Percentiles rank a stretch among this genome's conserved stretches.
Conservation (phyloP, 805 yeast genomes). For the Groenewaldozyma tartarivorans region DNA sequence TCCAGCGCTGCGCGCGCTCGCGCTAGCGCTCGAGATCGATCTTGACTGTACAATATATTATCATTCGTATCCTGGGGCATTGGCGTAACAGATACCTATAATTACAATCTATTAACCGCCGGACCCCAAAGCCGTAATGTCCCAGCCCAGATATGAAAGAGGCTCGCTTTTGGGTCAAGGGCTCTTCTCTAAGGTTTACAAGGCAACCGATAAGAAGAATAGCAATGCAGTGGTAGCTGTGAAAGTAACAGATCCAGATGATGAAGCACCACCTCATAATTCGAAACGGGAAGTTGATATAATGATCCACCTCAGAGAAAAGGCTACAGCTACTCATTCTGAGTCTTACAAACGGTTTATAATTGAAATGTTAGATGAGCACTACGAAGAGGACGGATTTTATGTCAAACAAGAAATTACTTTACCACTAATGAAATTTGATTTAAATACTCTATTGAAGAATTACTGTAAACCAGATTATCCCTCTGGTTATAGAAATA, state of each 20-base stretch:
- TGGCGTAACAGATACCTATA: too few relatives aligned
- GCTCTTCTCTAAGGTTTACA: slow-evolving; percentile 34
- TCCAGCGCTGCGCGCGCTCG: too few relatives aligned
- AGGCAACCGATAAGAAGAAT: slow-evolving; percentile 14
- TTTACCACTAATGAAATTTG: slow-evolving; percentile 32
- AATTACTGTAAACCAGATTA: slow-evolving; percentile 27
- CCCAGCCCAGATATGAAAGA: too few relatives aligned
- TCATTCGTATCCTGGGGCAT: too few relatives aligned
- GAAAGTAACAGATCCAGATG: slow-evolving; percentile 41
- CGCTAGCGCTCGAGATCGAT: too few relatives aligned
- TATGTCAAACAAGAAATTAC: slow-evolving; percentile 28
- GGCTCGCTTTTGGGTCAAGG: slow-evolving; percentile 32
- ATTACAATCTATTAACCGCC: too few relatives aligned
- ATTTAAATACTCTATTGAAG: slow-evolving; percentile 30
- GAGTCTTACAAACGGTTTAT: neutral
- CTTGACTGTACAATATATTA: too few relatives aligned
- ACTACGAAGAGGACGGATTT: slow-evolving; percentile 22
- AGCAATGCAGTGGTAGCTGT: slow-evolving; percentile 32
- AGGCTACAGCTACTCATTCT: neutral
- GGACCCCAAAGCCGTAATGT: too few relatives aligned
- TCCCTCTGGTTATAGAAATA: slow-evolving; percentile 27
- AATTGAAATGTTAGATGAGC: slow-evolving; percentile 11
- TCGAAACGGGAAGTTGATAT: slow-evolving; percentile 38
- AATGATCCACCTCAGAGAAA: slow-evolving; percentile 21
- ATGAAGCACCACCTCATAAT: slow-evolving; percentile 45